Base-by-base conservation (phyloP, 139 green algal species). In the Spirogloea muscicola region DNA sequence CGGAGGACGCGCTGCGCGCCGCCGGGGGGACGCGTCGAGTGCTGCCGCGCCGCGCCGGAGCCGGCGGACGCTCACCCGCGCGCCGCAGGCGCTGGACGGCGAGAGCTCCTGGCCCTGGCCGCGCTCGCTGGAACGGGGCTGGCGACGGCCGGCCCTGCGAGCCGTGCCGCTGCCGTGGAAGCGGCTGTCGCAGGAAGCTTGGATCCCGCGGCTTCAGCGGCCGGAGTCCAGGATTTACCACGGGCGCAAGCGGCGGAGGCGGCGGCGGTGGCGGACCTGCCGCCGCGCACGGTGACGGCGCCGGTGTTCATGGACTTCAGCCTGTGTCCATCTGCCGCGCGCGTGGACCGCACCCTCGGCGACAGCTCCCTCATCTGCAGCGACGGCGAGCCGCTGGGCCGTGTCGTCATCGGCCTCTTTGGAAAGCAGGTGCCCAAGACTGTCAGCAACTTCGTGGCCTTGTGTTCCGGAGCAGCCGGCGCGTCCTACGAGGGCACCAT, bases 361-460 rank as follows among this genome's bases (percentile, higher is more conserved):
- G 41, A 79, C 38, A n/a, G n/a, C 6, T 44, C 38, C 34, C 27
- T 80, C 18, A 52, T 79, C 42, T 82, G 75, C 34, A 59, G 33
- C 27, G 66, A 82, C 21, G 79, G 79, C 25, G 68, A 82, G 41
- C 64, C 48, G 34, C 49, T 84, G 9, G 79, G 79, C 5, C 49
- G 79, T 13, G 84, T 85, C 29, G 79, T 84, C 18, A 86, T 85
- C 36, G 79, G 79, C 13, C 41, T 85, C 13, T 85, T 82, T 57
- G 79, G 79, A 2, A 60, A 68, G 6, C 55, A 71, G 60, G 77
- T 79, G 33, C 77, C 77, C 40, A 55, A 73, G 21, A 85, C 77
- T 2, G 77, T 84, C 31, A 67, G 31, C 18, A 86, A 84, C 46
- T 84, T 84, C 64, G 48, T 64, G 36, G 79, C 71, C 37, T 81